These are phyloP conservation scores for Aspergillus ochraceus DNA, from an alignment of 2,329 filamentous ascomycete species.

Conservation along the genomic window DNA sequence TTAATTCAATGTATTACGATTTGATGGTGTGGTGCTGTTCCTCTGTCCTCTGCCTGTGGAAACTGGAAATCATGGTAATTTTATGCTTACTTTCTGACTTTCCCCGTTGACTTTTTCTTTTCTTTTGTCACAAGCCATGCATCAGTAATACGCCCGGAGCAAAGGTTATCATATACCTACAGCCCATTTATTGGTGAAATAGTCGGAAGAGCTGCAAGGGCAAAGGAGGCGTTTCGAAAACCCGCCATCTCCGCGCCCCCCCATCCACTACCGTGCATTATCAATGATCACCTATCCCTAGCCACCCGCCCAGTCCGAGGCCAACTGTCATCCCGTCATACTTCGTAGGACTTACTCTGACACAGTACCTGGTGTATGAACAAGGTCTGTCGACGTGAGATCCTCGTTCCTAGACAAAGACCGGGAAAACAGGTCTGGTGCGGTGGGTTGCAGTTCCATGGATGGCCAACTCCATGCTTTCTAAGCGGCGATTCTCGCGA, in stretches of 20 bases:
- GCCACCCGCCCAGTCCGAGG: neutral
- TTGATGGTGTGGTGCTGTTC: neutral
- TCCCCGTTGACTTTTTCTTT: too few species aligned
- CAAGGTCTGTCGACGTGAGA: too few species aligned
- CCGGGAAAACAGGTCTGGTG: neutral
- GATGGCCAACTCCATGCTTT: neutral
- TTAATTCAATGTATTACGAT: neutral
- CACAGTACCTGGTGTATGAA: too few species aligned
- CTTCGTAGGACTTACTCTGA: too few species aligned
- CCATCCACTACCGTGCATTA: neutral
- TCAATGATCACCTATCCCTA: neutral
- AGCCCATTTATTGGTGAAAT: neutral
- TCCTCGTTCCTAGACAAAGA: neutral
- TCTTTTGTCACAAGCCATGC: neutral
- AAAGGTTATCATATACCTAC: neutral
- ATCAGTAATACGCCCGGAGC: neutral
- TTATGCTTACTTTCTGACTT: too few species aligned
- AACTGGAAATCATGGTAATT: neutral
- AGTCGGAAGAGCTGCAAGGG: neutral
- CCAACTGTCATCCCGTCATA: neutral
- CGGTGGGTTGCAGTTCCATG: neutral
- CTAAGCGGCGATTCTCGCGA: neutral
- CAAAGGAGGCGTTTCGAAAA: neutral
- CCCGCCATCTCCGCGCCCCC: neutral
- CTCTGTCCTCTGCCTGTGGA: neutral